These are phyloP conservation scores for Tricholoma saponaceum DNA, from an alignment of 768 basidiomycete genomes.

Conservation along the genomic window DNA sequence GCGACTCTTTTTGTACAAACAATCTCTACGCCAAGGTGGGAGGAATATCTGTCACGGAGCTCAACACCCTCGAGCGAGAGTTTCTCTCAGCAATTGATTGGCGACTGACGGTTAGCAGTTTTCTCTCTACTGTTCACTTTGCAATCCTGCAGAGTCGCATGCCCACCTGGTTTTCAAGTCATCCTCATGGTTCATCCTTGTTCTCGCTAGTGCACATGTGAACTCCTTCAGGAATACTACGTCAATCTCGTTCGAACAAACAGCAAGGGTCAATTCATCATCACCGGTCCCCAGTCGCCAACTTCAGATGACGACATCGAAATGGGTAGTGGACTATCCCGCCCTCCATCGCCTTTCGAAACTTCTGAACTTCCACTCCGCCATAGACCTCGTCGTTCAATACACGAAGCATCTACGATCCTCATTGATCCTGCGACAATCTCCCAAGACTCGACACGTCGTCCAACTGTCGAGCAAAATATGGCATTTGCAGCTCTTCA, in stretches of 20 bases:
- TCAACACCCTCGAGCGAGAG: conserved; percentile 93
- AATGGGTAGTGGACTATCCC: conserved; percentile 51
- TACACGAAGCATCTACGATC: conserved; percentile 36
- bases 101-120: conserved; percentile 79
- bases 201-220: conserved; percentile 74
- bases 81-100: conserved; percentile 91
- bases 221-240: conserved; percentile 91
- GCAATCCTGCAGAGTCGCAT: conserved; percentile 10
- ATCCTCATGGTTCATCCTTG: conserved; percentile 27
- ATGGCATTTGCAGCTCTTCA: conserved; percentile 77
- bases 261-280: conserved; percentile 53
- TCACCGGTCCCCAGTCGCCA: conserved; percentile 40
- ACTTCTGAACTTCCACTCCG: conserved; percentile 20
- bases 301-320: conserved; percentile 53
- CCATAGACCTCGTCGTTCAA: conserved; percentile 20
- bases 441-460: conserved; percentile 41
- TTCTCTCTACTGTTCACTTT: conserved; percentile 15
- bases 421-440: conserved; percentile 36
- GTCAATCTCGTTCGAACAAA: conserved; percentile 88
- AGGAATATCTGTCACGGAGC: conserved; percentile 85
- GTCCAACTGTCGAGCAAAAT: conserved; percentile 77
- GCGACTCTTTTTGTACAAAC: conserved; percentile 95
- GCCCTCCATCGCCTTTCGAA: conserved; percentile 45
- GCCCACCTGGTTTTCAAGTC: conserved; percentile 11
- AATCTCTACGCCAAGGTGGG: conserved; percentile 94